These are phyloP conservation scores for Saccharomycopsis sp. DNA, from an alignment of 805 yeast species.

Conservation along the genomic window DNA sequence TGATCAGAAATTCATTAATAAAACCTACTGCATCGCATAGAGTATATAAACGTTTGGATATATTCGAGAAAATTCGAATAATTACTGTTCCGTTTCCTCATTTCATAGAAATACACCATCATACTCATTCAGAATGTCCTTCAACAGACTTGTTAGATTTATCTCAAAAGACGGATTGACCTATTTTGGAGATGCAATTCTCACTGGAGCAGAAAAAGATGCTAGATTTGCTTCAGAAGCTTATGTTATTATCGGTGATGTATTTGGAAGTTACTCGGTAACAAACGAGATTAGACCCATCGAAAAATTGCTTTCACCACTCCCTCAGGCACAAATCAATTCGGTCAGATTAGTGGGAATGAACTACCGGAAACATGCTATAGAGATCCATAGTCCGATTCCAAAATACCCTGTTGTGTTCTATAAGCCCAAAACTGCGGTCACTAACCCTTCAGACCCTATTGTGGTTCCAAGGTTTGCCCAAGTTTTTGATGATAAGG, in stretches of 20 bases:
- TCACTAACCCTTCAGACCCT: slow-evolving; percentile 37
- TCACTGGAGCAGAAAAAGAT: slow-evolving; percentile 31
- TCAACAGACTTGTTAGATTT: slow-evolving; percentile 37
- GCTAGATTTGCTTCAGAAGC: slow-evolving; percentile 37
- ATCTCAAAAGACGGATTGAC: slow-evolving; percentile 37
- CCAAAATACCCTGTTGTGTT: slow-evolving; percentile 47
- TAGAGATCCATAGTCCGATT: slow-evolving; percentile 34
- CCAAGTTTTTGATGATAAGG: slow-evolving; percentile 24
- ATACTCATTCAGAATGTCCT: slow-evolving; percentile 3
- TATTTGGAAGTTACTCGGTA: slow-evolving; percentile 33
- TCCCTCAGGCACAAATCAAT: slow-evolving; percentile 31
- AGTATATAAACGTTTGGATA: too few species aligned
- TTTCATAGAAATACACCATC: too few species aligned
- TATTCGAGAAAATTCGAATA: too few species aligned
- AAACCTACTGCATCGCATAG: too few species aligned
- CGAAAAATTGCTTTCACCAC: slow-evolving; percentile 35
- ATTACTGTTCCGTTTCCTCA: too few species aligned
- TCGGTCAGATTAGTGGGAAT: slow-evolving; percentile 45
- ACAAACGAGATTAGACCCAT: slow-evolving; percentile 34
- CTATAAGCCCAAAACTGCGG: slow-evolving; percentile 42
- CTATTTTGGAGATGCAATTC: slow-evolving; percentile 44
- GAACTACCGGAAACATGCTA: slow-evolving; percentile 40
- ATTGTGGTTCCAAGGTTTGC: slow-evolving; percentile 38
- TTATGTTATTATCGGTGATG: slow-evolving; percentile 39
- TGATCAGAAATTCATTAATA: too few species aligned